phyloP scores from a whole-genome alignment of 1,284 basidiomycete species.

The Sporisorium scitamineum region DNA sequence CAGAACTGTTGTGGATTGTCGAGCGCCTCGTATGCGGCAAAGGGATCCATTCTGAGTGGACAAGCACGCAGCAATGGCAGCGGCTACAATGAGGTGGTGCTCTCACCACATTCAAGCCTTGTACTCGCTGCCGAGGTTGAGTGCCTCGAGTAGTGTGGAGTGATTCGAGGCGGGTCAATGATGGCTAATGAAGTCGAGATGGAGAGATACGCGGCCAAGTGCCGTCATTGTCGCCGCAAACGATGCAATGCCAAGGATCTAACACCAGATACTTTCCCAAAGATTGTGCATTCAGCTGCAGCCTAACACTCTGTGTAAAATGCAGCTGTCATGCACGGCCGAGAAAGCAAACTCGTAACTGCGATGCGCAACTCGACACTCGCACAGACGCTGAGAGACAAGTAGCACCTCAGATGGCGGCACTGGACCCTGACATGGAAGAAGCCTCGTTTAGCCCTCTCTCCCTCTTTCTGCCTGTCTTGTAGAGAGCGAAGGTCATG shows the following conservation, averaged over 20 bases:
- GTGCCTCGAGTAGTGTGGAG: no score
- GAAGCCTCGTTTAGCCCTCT: no score
- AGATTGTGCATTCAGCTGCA: background rate
- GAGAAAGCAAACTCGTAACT: conserved; percentile 25
- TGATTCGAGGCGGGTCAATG: background rate
- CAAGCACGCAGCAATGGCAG: background rate
- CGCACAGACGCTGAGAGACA: conserved; percentile 9
- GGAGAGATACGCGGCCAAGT: background rate
- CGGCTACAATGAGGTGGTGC: background rate
- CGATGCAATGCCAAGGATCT: background rate
- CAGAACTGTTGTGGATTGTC: conserved; percentile 58
- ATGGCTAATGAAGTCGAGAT: background rate
- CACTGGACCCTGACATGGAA: background rate
- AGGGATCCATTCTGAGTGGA: conserved; percentile 49
- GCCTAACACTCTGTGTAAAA: conserved; percentile 11
- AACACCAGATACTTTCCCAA: background rate
- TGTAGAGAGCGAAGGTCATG: no score
- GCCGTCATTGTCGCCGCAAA: background rate
- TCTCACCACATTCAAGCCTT: conserved; percentile 1
- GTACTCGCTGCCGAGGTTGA: background rate
- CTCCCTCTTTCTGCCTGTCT: no score
- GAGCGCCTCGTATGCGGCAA: conserved; percentile 51
- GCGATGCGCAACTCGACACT: background rate
- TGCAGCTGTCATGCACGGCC: conserved; percentile 21
- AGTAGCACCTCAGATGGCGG: no score